Conservation (phyloP, 495 filamentous ascomycete genomes). For the Podospora pseudocomata region DNA sequence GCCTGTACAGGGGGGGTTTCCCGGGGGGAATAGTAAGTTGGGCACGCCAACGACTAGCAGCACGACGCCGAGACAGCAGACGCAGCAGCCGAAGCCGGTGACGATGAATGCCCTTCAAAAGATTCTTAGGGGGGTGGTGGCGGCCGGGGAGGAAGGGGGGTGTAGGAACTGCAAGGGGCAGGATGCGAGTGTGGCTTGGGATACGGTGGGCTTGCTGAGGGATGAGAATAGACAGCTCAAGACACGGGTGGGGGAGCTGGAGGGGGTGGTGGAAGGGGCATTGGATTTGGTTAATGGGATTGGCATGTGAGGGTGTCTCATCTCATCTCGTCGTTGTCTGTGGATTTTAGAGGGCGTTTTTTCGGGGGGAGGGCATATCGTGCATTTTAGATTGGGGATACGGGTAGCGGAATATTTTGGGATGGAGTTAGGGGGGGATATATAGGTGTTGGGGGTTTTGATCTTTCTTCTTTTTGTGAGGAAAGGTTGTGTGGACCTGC, state of each 20-base stretch:
- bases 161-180: constrained; percentile 61
- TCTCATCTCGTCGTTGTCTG: no score
- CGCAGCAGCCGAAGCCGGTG: background rate
- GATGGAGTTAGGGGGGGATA: background rate
- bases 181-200: constrained; percentile 64
- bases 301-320: constrained; percentile 23
- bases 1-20: background rate
- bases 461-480: no score
- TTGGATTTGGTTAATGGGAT: constrained; percentile 60
- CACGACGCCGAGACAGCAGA: constrained; percentile 16
- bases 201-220: constrained; percentile 63
- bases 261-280: constrained; percentile 66
- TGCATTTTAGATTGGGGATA: background rate
- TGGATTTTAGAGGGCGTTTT: no score
- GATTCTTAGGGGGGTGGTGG: constrained; percentile 46
- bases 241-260: constrained; percentile 60
- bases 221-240: constrained; percentile 73
- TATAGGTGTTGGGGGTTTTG: background rate
- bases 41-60: constrained; percentile 13
- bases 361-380: background rate
- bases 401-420: no score
- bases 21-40: background rate
- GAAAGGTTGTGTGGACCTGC: no score
- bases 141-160: constrained; percentile 32
- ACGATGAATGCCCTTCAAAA: constrained; percentile 49